Evolutionary conservation across 768 basidiomycete species (phyloP), one percentile per base, ranked within the genome.

Genomic region (Obba rivulosa): DNA sequence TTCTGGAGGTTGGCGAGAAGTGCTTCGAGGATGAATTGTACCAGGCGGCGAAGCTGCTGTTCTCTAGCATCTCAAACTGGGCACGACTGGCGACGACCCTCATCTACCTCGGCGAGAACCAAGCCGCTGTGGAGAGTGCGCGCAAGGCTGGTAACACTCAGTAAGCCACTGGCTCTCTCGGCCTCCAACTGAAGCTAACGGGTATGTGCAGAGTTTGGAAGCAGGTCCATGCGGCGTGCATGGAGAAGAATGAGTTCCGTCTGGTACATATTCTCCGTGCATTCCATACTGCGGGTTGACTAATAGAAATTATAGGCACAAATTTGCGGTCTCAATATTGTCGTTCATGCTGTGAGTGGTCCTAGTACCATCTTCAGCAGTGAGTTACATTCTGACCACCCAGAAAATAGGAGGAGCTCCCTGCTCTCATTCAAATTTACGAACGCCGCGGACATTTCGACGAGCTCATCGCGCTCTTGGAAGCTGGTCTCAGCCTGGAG

Each of bases 111-210:
- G 91, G 92, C 35, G 95, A 99, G 71, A 96, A 97, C 64, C 96
- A 98, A 66, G 82, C 92, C 43, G 96, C 96, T 18, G 96, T 99
- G 10, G 96, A 99, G 69, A 96, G 95, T 56, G 96, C 96, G n/a
- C 78, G 96, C 47, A 99, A 99, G 66, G 96, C 96, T 13, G 96
- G 96, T 10, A 98, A 98, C 62, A 99, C 96, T 4, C 95, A 98
- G 91, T 92, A 55, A 59, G 85, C 73, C 50, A n/a, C n/a, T n/a
- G n/a, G 21, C 8, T 20, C 37, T 38, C 8, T 38, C 37, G n/a
- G 16, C 16, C 5, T 8, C n/a, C 20, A n/a, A 38, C n/a, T 20
- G 41, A 42, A 18, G 21, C 34, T 34, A 20, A 40, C 14, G 16
- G 39, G 8, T 18, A 16, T 39, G 21, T 22, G 0, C 46, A 92